These are phyloP conservation scores for Chamaecrista fasciculata DNA, from an alignment of 306 rosid species.

Conservation along the genomic window DNA sequence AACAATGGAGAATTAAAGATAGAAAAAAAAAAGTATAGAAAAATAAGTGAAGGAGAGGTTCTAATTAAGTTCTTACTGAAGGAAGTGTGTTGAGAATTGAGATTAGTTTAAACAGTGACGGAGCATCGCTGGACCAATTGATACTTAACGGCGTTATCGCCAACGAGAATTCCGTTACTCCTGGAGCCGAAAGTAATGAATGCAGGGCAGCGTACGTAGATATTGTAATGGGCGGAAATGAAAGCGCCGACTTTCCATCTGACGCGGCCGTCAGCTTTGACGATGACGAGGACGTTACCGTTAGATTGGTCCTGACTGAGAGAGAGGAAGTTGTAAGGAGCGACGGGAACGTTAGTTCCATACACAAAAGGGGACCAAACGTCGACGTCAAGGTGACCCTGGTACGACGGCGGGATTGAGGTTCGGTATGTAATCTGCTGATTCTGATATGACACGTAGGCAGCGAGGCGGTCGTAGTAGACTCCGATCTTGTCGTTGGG, in stretches of 20 bases:
- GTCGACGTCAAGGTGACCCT: slow-evolving; percentile 77
- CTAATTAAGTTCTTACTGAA: background rate
- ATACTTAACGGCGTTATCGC: slow-evolving; percentile 70
- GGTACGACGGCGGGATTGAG: slow-evolving; percentile 72
- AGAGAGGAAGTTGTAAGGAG: slow-evolving; percentile 56
- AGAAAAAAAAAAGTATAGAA: background rate
- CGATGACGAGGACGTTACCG: slow-evolving; percentile 52
- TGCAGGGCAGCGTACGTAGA: slow-evolving; percentile 72
- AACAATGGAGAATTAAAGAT: background rate
- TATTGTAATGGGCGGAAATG: slow-evolving; percentile 51
- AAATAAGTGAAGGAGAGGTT: background rate
- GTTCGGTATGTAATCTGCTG: slow-evolving; percentile 79
- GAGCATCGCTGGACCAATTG: slow-evolving; percentile 74
- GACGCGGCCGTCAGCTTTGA: slow-evolving; percentile 69
- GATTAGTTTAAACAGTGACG: slow-evolving; percentile 46
- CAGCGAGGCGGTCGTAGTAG: slow-evolving; percentile 77
- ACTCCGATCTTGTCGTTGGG: slow-evolving; percentile 80
- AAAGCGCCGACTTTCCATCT: slow-evolving; percentile 85
- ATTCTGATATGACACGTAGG: slow-evolving; percentile 58
- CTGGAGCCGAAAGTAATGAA: slow-evolving; percentile 58
- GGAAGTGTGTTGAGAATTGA: no score
- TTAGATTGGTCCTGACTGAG: slow-evolving; percentile 55
- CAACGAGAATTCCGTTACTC: slow-evolving; percentile 46
- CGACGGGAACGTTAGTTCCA: slow-evolving; percentile 76
- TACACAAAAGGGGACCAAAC: slow-evolving; percentile 86